phyloP scores from a whole-genome alignment of 441 rosid species.

The Monsonia emarginata region DNA sequence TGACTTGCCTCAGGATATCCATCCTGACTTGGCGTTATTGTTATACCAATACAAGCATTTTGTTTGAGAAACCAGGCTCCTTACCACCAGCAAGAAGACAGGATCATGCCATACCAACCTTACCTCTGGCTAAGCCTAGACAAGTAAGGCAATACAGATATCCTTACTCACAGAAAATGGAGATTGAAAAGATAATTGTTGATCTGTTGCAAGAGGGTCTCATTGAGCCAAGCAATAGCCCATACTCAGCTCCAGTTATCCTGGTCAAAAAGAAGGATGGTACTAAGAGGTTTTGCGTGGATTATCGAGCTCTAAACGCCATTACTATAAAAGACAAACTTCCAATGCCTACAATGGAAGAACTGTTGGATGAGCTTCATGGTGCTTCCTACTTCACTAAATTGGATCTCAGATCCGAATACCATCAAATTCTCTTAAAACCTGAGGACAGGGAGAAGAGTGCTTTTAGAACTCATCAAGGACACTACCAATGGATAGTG shows the following conservation, averaged over 20 bases:
- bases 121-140: too few species aligned
- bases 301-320: neutral
- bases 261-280: neutral
- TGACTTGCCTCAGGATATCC: too few species aligned
- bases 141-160: too few species aligned
- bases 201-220: neutral
- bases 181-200: neutral
- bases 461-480: neutral
- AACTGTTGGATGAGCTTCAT: neutral
- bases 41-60: too few species aligned
- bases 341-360: neutral
- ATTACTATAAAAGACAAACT: neutral
- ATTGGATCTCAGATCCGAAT: neutral
- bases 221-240: neutral
- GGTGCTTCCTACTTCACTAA: neutral
- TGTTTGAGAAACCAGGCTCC: too few species aligned
- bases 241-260: neutral
- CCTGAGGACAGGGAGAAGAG: neutral
- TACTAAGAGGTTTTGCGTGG: neutral
- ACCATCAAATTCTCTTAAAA: neutral
- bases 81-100: too few species aligned
- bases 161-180: neutral
- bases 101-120: too few species aligned
- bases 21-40: too few species aligned
- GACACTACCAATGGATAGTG: neutral